Percentiles rank a stretch among this genome's conserved stretches.
Evolutionary conservation across 108 stramenopile genomes (phyloP).

Genomic region (Asterionellopsis glacialis): DNA sequence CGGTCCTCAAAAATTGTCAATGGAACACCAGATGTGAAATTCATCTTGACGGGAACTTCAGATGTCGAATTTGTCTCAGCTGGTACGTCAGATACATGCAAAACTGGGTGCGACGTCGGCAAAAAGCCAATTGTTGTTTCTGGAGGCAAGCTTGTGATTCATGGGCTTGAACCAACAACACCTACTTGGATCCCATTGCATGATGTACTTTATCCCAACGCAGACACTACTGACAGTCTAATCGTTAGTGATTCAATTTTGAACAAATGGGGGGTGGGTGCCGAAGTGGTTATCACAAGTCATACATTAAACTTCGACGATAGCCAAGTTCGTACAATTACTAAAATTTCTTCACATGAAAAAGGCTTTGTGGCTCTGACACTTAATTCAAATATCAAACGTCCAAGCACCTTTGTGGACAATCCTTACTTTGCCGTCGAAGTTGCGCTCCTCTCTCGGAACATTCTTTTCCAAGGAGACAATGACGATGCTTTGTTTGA

Average conservation of each 20-base stretch:
- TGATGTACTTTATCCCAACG: conserved; percentile 4
- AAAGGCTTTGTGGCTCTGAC: conserved; percentile 31
- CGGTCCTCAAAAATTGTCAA: conserved; percentile 31
- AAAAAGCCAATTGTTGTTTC: conserved; percentile 58
- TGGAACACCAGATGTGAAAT: conserved; percentile 33
- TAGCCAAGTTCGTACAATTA: conserved; percentile 25
- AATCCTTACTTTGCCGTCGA: conserved; percentile 48
- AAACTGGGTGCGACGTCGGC: conserved; percentile 35
- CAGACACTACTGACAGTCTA: not conserved
- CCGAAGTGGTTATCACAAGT: conserved; percentile 54
- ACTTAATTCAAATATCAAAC: conserved; percentile 25
- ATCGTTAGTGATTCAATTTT: not conserved
- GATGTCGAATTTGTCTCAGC: conserved; percentile 33
- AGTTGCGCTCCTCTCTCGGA: conserved; percentile 51
- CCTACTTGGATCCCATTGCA: conserved; percentile 29
- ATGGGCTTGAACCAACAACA: conserved; percentile 22
- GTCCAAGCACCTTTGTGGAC: conserved; percentile 29
- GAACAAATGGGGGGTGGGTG: conserved; percentile 33
- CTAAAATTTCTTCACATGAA: conserved; percentile 15
- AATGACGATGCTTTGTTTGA: conserved; percentile 2
- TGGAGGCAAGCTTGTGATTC: conserved; percentile 46
- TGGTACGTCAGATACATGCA: conserved; percentile 8
- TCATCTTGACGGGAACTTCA: conserved; percentile 36
- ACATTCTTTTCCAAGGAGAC: conserved; percentile 51
- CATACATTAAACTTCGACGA: conserved; percentile 33